A percentile compares a stretch with the other conserved stretches of the same genome.
Conservation (phyloP, 2,329 filamentous ascomycete species). For the Chrysosphaeria jannelii region DNA sequence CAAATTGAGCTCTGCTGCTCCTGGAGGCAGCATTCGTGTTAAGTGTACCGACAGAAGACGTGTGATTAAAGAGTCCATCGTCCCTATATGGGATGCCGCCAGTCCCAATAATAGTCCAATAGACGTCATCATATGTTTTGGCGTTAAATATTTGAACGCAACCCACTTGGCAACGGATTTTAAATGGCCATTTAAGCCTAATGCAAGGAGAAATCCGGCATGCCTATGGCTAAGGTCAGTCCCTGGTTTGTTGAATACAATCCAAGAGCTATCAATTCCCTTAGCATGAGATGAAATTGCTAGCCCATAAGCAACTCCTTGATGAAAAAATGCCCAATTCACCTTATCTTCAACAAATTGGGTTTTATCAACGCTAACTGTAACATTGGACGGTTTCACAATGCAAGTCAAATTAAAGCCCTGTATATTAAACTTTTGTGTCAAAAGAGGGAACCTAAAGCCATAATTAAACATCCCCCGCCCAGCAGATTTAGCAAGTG, state of each 20-base stretch:
- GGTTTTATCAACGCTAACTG: conserved; percentile 69
- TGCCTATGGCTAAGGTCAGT: conserved; percentile 83
- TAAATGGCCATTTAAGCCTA: conserved; percentile 86
- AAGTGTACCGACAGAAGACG: conserved; percentile 84
- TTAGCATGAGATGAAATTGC: conserved; percentile 72
- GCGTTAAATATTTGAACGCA: conserved; percentile 95
- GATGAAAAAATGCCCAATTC: conserved; percentile 95
- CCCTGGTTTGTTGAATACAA: conserved; percentile 79
- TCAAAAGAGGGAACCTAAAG: conserved; percentile 61
- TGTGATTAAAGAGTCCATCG: conserved; percentile 90
- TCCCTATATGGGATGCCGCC: conserved; percentile 79
- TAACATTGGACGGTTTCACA: conserved; percentile 75
- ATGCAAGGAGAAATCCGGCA: conserved; percentile 67
- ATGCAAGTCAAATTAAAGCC: conserved; percentile 81
- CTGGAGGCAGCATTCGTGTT: conserved; percentile 71
- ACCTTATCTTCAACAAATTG: conserved; percentile 87
- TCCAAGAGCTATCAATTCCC: conserved; percentile 96
- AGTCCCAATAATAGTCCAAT: conserved; percentile 80
- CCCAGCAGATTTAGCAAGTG: conserved; percentile 65
- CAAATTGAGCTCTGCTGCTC: conserved; percentile 78
- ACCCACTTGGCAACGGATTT: conserved; percentile 91
- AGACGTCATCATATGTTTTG: conserved; percentile 97
- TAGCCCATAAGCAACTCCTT: conserved; percentile 73
- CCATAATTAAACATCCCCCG: conserved; percentile 71
- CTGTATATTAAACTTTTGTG: conserved; percentile 66